Conservation (phyloP, 164 flowering plant genomes). For the Dillenia turbinata region DNA sequence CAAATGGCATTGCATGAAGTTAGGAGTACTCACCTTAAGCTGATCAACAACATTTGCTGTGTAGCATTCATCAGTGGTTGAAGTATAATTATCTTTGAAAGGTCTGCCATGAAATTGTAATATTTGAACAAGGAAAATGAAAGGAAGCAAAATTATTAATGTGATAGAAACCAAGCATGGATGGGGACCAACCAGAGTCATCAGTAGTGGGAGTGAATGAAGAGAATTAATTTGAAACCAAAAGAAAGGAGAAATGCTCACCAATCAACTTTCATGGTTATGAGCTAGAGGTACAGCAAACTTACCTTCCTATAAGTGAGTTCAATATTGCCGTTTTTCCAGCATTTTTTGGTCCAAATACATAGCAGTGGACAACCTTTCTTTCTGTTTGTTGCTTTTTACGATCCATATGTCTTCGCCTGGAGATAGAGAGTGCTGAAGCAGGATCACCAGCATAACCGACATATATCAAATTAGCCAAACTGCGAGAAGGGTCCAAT, state of each 20-base stretch:
- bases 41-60: slow-evolving; percentile 20
- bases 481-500: slow-evolving; percentile 60
- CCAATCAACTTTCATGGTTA: no score
- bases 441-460: slow-evolving; percentile 77
- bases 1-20: neutral
- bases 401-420: slow-evolving; percentile 68
- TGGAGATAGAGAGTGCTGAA: slow-evolving; percentile 68
- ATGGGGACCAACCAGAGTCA: no score
- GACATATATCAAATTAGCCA: slow-evolving; percentile 76
- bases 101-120: slow-evolving; percentile 13
- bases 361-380: slow-evolving; percentile 91
- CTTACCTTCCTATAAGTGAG: slow-evolving; percentile 82
- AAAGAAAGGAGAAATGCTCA: no score
- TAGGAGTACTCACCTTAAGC: slow-evolving; percentile 23
- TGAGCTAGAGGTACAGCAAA: neutral
- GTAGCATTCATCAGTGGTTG: slow-evolving; percentile 16
- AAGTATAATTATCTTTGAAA: slow-evolving; percentile 12
- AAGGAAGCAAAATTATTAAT: no score
- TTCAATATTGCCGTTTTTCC: slow-evolving; percentile 83
- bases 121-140: no score
- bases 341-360: slow-evolving; percentile 85
- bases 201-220: no score
- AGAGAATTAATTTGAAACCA: no score
- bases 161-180: no score
- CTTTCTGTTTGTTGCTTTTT: slow-evolving; percentile 81